These are phyloP conservation scores for Colletotrichum kahawae DNA, from an alignment of 2,329 filamentous ascomycete genomes.

Conservation along the genomic window DNA sequence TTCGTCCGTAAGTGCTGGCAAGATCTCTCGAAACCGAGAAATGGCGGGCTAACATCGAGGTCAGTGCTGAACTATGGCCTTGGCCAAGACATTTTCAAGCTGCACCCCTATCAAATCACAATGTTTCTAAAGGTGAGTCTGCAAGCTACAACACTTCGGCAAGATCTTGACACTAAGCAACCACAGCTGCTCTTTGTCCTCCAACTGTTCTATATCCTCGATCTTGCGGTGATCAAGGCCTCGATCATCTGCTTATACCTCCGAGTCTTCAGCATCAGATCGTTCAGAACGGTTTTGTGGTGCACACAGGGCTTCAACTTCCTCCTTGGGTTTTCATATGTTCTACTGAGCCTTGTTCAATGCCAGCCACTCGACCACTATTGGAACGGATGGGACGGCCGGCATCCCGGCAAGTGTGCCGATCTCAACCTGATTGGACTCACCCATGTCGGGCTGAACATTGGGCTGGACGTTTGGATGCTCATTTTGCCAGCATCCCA, in stretches of 20 bases:
- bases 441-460: background rate
- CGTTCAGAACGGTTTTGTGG: background rate
- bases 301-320: background rate
- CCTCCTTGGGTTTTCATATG: background rate
- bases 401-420: background rate
- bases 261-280: background rate
- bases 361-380: background rate
- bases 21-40: background rate
- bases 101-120: background rate
- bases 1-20: background rate
- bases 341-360: background rate
- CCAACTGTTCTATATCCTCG: background rate
- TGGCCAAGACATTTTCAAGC: background rate
- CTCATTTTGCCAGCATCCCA: background rate
- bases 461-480: background rate
- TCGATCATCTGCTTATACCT: background rate
- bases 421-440: background rate
- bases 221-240: background rate
- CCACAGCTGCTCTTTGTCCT: background rate
- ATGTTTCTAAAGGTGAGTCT: background rate
- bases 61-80: background rate
- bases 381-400: background rate
- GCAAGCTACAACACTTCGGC: fast-evolving
- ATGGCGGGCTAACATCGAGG: background rate
- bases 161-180: background rate